Conservation (phyloP, 1,284 basidiomycete genomes). For the Xerocomus cyaneibrunnescens region DNA sequence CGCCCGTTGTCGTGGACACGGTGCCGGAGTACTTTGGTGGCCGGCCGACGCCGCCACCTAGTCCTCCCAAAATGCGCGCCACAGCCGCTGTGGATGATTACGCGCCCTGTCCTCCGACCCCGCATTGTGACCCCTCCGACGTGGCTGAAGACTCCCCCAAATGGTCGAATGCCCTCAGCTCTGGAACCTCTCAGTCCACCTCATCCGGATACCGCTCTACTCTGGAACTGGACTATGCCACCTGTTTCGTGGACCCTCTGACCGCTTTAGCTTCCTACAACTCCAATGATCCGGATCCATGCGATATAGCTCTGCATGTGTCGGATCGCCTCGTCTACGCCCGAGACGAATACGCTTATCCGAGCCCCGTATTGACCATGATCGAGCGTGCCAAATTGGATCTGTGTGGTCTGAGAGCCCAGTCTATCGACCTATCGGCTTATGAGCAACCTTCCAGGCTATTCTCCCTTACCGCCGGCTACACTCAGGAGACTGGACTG, state of each 20-base stretch:
- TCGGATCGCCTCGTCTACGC: conserved; percentile 10
- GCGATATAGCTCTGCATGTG: not conserved
- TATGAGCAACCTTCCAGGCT: conserved; percentile 1
- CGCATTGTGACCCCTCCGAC: not conserved
- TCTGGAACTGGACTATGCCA: not conserved
- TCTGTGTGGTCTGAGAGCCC: not conserved
- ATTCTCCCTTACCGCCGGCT: conserved; percentile 11
- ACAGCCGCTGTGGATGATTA: not conserved
- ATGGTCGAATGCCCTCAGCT: not conserved
- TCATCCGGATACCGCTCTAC: not conserved
- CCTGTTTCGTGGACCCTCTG: not conserved
- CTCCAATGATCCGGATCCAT: not conserved
- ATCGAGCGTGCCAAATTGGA: conserved; percentile 18
- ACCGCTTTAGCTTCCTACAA: not conserved
- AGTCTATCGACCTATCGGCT: not conserved
- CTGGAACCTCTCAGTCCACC: not conserved
- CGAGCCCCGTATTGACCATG: conserved; percentile 19
- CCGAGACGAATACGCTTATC: conserved; percentile 8
- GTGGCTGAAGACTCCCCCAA: not conserved
- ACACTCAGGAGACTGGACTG: conserved; percentile 12
- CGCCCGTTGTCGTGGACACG: conserved; percentile 10
- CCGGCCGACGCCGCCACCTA: conserved; percentile 12
- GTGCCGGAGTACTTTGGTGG: not conserved
- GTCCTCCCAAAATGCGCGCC: not conserved
- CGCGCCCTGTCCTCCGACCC: conserved; percentile 20